phyloP scores from a whole-genome alignment of 2,329 filamentous ascomycete genomes.

The Pyrenophora seminiperda region DNA sequence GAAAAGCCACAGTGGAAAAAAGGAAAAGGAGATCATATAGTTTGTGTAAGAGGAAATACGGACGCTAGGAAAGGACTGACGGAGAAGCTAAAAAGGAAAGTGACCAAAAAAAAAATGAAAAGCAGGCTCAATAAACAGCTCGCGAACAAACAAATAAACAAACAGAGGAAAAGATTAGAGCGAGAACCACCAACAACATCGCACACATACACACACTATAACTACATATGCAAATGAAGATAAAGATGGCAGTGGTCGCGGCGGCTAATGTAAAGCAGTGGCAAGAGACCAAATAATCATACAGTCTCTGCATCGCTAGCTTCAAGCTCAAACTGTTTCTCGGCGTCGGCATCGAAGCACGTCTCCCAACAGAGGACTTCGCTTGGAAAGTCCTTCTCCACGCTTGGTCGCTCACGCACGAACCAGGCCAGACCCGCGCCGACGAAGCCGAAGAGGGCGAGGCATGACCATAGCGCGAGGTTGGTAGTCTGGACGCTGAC shows the following conservation, averaged over 20 bases:
- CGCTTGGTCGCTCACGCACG: slow-evolving; percentile 52
- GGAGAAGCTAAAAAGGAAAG: neutral
- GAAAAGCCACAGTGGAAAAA: neutral
- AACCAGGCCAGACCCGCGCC: slow-evolving; percentile 54
- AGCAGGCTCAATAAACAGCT: neutral
- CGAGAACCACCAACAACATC: too few relatives aligned
- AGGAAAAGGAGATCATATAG: neutral
- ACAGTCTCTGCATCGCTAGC: slow-evolving; percentile 7
- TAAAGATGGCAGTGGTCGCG: too few relatives aligned
- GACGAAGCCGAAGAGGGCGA: slow-evolving; percentile 48
- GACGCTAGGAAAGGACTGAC: neutral
- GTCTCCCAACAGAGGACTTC: slow-evolving; percentile 54
- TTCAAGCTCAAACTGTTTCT: slow-evolving; percentile 29
- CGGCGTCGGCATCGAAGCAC: slow-evolving; percentile 52
- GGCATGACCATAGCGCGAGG: slow-evolving; percentile 52
- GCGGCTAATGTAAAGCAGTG: too few relatives aligned
- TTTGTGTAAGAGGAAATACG: too few relatives aligned
- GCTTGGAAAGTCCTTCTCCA: slow-evolving; percentile 52
- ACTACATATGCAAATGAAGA: too few relatives aligned
- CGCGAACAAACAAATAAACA: slow-evolving; percentile 3
- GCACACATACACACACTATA: too few relatives aligned
- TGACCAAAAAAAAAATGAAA: neutral
- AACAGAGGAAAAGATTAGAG: neutral
- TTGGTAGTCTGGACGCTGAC: slow-evolving; percentile 52
- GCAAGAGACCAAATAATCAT: neutral